A percentile compares a stretch with the other conserved stretches of the same genome.
Evolutionary conservation across 2,329 filamentous ascomycete genomes (phyloP).

Genomic region (Dendryphion nanum): DNA sequence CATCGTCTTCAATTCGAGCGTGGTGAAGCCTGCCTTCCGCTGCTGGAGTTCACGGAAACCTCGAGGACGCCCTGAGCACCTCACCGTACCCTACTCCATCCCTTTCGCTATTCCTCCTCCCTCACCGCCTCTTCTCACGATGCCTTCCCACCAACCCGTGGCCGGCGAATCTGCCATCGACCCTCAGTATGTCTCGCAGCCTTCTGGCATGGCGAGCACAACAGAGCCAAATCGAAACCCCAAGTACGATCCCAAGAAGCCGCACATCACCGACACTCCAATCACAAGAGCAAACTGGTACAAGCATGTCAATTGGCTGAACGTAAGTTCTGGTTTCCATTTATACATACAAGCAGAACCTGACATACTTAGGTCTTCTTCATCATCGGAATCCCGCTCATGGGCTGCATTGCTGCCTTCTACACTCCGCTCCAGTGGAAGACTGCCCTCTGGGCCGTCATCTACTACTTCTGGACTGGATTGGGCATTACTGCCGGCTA

Average conservation of each 20-base stretch:
- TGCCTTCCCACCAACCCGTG: conserved; percentile 54
- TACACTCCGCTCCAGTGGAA: conserved; percentile 75
- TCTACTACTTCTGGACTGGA: conserved; percentile 83
- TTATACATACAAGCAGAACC: conserved; percentile 1
- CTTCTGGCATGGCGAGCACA: conserved; percentile 48
- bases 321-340: conserved; percentile 52
- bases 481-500: conserved; percentile 61
- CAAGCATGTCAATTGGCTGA: conserved; percentile 93
- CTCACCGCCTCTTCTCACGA: conserved; percentile 20
- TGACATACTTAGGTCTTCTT: conserved; percentile 60
- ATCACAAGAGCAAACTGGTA: conserved; percentile 84
- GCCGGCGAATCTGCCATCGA: conserved; percentile 50
- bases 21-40: conserved; percentile 15
- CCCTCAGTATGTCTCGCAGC: conserved; percentile 48
- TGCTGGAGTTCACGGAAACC: background rate
- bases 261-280: conserved; percentile 80
- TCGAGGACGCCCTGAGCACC: no score
- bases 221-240: conserved; percentile 52
- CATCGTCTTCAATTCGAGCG: conserved; percentile 8
- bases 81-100: conserved; percentile 4
- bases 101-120: conserved; percentile 13
- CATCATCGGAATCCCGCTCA: conserved; percentile 74
- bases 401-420: conserved; percentile 72
- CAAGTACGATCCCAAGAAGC: conserved; percentile 65
- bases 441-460: conserved; percentile 70